Evolutionary conservation across 352 stramenopile species (phyloP), one percentile per base, ranked within the genome.

Genomic region (Phytophthora capsici): DNA sequence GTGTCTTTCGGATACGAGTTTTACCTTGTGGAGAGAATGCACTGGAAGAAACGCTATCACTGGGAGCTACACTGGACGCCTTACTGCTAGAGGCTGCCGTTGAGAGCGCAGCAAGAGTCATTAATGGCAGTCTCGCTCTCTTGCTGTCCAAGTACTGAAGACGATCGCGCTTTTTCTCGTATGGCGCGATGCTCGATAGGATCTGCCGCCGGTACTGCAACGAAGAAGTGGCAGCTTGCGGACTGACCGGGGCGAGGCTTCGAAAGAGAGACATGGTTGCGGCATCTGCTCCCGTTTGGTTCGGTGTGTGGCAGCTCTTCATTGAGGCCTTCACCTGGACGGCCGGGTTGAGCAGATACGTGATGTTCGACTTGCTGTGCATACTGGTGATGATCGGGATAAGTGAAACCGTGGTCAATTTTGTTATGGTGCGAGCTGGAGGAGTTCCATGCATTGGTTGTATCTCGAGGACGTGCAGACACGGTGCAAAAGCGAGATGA

Each of bases 341-440:
- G 8, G 50, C 63, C 5, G 71, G 71, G 43, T 82, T 82, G 63
- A 82, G 71, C 50, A 78, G 56, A 69, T 71, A 80, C 9, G 74
- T 73, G 57, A 82, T 82, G 62, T 75, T 71, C 20, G 71, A 64
- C 56, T 80, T 82, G 62, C 37, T 63, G 59, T 69, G 58, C 70
- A 82, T 82, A 13, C 10, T 49, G 19, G 37, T 22, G 9, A 38
- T 3, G 47, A 30, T 36, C 32, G 9, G 36, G 38, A 38, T 43
- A 28, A 36, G 6, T 50, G 57, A 37, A 30, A 67, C 6, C 34
- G 40, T 19, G 38, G 16, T 25, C 40, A 64, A 53, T 70, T 65
- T 19, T 14, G 12, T 56, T 46, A 40, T 70, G 40, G 20, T 46
- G 43, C 9, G 38, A 58, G 30, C 6, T 19, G 25, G 25, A n/a